These are phyloP conservation scores for Spergularia marina DNA, from an alignment of 148 eudicot genomes.

Conservation along the genomic window DNA sequence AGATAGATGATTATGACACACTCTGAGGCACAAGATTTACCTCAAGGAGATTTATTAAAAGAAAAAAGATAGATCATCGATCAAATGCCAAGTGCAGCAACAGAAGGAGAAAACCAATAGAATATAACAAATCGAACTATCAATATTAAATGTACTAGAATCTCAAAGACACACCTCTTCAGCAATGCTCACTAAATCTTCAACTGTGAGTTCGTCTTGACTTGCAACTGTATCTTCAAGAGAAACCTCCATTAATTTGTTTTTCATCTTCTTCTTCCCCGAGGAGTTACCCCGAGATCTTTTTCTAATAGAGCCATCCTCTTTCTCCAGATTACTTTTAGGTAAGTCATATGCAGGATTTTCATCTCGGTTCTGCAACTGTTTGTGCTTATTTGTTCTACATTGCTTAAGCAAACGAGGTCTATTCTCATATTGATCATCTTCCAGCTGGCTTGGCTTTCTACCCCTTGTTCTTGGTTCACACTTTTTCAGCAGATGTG, in stretches of 20 bases:
- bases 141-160: not conserved
- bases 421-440: slow-evolving; percentile 14
- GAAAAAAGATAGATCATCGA: not conserved
- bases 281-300: slow-evolving; percentile 10
- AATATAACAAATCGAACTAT: not conserved
- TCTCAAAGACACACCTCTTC: slow-evolving; percentile 51
- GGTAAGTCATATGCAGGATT: slow-evolving; percentile 16
- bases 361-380: slow-evolving; percentile 22
- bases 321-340: slow-evolving; percentile 29
- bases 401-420: slow-evolving; percentile 26
- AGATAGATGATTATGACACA: not conserved
- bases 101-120: not conserved
- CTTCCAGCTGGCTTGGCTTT: slow-evolving; percentile 25
- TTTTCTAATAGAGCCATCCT: slow-evolving; percentile 27
- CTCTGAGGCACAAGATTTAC: not conserved
- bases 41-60: not conserved
- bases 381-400: slow-evolving; percentile 30
- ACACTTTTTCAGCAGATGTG: slow-evolving; percentile 27
- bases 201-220: slow-evolving; percentile 68
- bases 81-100: not conserved
- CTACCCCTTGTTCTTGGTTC: slow-evolving; percentile 34
- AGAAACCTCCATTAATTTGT: slow-evolving; percentile 13
- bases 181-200: slow-evolving; percentile 74
- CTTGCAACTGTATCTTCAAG: slow-evolving; percentile 27
- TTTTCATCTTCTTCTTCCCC: slow-evolving; percentile 20